These are phyloP conservation scores for Periconia digitata DNA, from an alignment of 2,329 filamentous ascomycete genomes.

Conservation along the genomic window DNA sequence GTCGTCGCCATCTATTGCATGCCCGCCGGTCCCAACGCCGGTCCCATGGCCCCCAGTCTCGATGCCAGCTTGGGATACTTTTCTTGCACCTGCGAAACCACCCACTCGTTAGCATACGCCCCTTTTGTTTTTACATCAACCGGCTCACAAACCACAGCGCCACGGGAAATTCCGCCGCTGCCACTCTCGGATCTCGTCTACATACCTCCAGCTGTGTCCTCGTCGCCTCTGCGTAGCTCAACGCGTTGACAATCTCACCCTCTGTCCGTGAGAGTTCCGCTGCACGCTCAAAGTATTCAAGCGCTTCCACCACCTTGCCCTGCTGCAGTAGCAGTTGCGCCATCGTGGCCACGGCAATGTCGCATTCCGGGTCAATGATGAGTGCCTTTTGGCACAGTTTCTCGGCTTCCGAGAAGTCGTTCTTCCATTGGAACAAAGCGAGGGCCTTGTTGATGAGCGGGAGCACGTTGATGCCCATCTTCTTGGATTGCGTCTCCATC, in stretches of 20 bases:
- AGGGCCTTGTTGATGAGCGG: slow-evolving; percentile 98
- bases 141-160: neutral
- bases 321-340: slow-evolving; percentile 96
- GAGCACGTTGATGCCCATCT: slow-evolving; percentile 94
- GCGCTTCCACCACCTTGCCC: slow-evolving; percentile 91
- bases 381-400: slow-evolving; percentile 96
- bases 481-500: slow-evolving; percentile 94
- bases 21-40: slow-evolving; percentile 24
- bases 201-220: slow-evolving; percentile 80
- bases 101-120: slow-evolving; percentile 6
- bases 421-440: slow-evolving; percentile 97
- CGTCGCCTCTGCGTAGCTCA: slow-evolving; percentile 96
- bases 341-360: slow-evolving; percentile 98
- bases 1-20: slow-evolving; percentile 33
- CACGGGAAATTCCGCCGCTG: neutral
- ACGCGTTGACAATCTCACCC: slow-evolving; percentile 91
- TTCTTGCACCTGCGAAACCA: slow-evolving; percentile 49
- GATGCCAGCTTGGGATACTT: slow-evolving; percentile 56
- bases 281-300: slow-evolving; percentile 95
- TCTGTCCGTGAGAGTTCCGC: slow-evolving; percentile 93
- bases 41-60: slow-evolving; percentile 51
- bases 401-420: slow-evolving; percentile 92
- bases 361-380: slow-evolving; percentile 97
- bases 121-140: neutral
- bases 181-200: neutral